Conservation (phyloP, 73 alveolate species). For the Tetrahymena elliotti region DNA sequence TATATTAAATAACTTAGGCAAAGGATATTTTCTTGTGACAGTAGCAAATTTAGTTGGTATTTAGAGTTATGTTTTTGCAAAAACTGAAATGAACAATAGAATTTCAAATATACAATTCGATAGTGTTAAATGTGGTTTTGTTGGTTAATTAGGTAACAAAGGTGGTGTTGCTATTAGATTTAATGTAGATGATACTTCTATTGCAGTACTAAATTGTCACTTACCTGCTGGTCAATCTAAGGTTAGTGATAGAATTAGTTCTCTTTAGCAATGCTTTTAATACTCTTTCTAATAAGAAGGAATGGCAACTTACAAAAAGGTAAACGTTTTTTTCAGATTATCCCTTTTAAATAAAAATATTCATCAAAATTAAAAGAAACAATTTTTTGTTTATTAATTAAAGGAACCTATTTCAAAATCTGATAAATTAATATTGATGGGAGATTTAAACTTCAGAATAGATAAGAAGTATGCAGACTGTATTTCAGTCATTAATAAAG, state of each 20-base stretch:
- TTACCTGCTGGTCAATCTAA: slow-evolving; percentile 60
- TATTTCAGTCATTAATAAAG: neutral
- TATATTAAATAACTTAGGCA: slow-evolving; percentile 12
- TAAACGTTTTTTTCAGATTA: too few relatives aligned
- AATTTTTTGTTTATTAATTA: slow-evolving; percentile 49
- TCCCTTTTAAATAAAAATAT: too few relatives aligned
- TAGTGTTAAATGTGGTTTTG: slow-evolving; percentile 77
- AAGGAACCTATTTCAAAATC: neutral
- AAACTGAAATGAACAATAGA: slow-evolving; percentile 28
- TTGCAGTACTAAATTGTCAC: slow-evolving; percentile 73
- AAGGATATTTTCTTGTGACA: slow-evolving; percentile 28
- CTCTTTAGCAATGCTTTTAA: slow-evolving; percentile 41
- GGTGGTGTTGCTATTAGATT: slow-evolving; percentile 83
- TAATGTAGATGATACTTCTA: slow-evolving; percentile 54
- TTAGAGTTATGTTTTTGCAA: slow-evolving; percentile 48
- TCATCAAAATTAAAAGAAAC: slow-evolving; percentile 83
- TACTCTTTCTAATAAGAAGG: slow-evolving; percentile 48
- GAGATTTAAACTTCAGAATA: slow-evolving; percentile 41
- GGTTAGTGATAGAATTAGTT: slow-evolving; percentile 50
- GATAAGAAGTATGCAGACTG: slow-evolving; percentile 9
- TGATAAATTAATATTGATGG: slow-evolving; percentile 28
- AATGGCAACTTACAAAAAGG: slow-evolving; percentile 29
- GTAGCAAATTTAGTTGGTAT: slow-evolving; percentile 64
- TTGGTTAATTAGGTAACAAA: slow-evolving; percentile 87
- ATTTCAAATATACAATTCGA: slow-evolving; percentile 43